Base-by-base conservation (phyloP, 2,329 filamentous ascomycete genomes). In the Camptophora hylomeconis region DNA sequence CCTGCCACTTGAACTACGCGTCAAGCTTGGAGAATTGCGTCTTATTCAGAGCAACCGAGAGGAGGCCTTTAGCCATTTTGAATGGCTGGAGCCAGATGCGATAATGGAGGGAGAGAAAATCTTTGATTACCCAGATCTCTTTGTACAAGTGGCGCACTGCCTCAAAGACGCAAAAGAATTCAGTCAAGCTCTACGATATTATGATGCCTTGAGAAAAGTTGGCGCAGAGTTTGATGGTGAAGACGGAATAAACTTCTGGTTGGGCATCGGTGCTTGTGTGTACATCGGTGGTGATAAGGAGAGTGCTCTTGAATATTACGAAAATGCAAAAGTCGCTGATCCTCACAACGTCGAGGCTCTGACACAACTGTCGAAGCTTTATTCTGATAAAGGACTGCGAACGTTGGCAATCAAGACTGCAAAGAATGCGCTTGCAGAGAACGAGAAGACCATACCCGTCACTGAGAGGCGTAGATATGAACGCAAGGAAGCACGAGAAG, bases 21-120 rank as follows among this genome's bases (percentile, higher is more conserved):
- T 82, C 17, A 89, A 87, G 48, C 60, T 98, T 38, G 87, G 81
- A 3, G 60, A 87, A 3, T 87, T 83, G 48, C 74, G 89, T n/a
- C 57, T 93, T 19, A 75, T 72, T 31, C 60, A 82, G 35, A 73
- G 72, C 1, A 59, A 76, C 15, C 53, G 63, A 13, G 58, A 71
- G 9, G 87, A 95, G 58, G 84, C 82, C 11, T 63, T 80, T 57
- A 77, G 57, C 39, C 80, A 87, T 46, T 63, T 87, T 32, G 58
- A 69, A 35, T 75, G 76, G 59, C 63, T 94, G 16, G 69, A 80
- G 27, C 74, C 80, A 2, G 63, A 70, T 5, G n/a, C n/a, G n/a
- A n/a, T n/a, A n/a, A 67, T 75, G 25, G 56, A 50, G 38, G 57
- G 51, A 30, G 51, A 60, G 51, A 54, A 53, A 47, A 61, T 82